A percentile compares a stretch with the other conserved stretches of the same genome.
Evolutionary conservation across 1,284 basidiomycete species (phyloP).

Genomic region (Neonothopanus nambi): DNA sequence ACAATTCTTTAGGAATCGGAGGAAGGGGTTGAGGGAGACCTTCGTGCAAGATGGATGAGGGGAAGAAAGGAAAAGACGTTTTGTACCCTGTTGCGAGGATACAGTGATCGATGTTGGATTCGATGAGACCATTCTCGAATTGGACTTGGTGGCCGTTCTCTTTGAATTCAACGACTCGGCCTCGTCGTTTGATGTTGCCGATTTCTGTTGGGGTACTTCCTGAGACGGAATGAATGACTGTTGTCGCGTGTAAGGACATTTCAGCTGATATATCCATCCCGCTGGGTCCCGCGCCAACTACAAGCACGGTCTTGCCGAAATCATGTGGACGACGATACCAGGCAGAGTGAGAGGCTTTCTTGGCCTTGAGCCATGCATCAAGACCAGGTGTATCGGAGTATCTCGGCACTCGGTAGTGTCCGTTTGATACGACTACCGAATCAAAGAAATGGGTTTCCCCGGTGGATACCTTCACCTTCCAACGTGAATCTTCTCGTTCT

Average conservation of each 20-base stretch:
- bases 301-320: conserved; percentile 47
- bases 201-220: conserved; percentile 33
- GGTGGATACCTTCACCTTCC: conserved; percentile 47
- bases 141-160: conserved; percentile 47
- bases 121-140: conserved; percentile 60
- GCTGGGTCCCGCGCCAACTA: conserved; percentile 73
- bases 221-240: conserved; percentile 59
- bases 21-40: conserved; percentile 42
- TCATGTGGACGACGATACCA: conserved; percentile 63
- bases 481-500: conserved; percentile 41
- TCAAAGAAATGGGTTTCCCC: conserved; percentile 50
- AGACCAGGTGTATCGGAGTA: conserved; percentile 62
- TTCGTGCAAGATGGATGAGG: conserved; percentile 29
- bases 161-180: conserved; percentile 43
- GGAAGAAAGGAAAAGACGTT: conserved; percentile 61
- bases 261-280: conserved; percentile 66
- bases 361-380: conserved; percentile 49
- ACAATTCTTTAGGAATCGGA: conserved; percentile 47
- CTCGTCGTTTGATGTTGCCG: conserved; percentile 43
- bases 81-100: conserved; percentile 78
- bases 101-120: conserved; percentile 56
- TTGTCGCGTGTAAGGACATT: conserved; percentile 42
- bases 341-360: conserved; percentile 59
- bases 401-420: conserved; percentile 66
- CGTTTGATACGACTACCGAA: conserved; percentile 68